These are phyloP conservation scores for Podospora fimiseda DNA, from an alignment of 495 filamentous ascomycete species.

Conservation along the genomic window DNA sequence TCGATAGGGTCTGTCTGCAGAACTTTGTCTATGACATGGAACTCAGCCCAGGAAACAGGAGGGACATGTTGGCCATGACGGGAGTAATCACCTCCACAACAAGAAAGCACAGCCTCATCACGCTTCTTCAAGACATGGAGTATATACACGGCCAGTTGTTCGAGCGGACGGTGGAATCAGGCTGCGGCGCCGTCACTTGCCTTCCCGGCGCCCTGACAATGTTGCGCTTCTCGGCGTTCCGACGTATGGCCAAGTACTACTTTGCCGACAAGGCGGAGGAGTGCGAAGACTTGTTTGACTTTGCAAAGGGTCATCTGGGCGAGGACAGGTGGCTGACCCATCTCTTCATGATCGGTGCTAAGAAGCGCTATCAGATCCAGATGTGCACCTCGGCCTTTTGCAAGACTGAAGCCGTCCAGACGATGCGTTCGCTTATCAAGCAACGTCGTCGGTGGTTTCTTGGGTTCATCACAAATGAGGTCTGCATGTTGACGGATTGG, in stretches of 20 bases:
- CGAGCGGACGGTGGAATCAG: constrained; percentile 93
- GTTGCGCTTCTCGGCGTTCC: constrained; percentile 91
- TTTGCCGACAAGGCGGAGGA: constrained; percentile 97
- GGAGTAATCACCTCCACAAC: constrained; percentile 96
- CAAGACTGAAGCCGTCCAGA: constrained; percentile 96
- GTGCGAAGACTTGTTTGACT: constrained; percentile 95
- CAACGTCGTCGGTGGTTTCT: constrained; percentile 96
- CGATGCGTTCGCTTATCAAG: constrained; percentile 79
- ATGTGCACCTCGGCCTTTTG: constrained; percentile 97
- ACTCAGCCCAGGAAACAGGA: constrained; percentile 84
- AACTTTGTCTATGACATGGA: constrained; percentile 99
- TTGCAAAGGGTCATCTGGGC: constrained; percentile 88
- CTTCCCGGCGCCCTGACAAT: constrained; percentile 92
- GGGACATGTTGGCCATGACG: constrained; percentile 97
- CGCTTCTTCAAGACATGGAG: constrained; percentile 94
- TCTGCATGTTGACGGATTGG: constrained; percentile 94
- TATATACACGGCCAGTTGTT: constrained; percentile 97
- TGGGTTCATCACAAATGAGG: constrained; percentile 97
- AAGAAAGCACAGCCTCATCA: constrained; percentile 80
- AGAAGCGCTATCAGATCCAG: constrained; percentile 89
- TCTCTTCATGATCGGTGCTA: constrained; percentile 97
- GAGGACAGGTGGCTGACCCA: constrained; percentile 98
- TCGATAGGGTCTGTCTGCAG: constrained; percentile 87
- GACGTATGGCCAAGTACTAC: constrained; percentile 97
- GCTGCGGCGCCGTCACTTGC: constrained; percentile 91